Base-by-base conservation (phyloP, 208 protist species). In the Wallacemonas sp. region DNA sequence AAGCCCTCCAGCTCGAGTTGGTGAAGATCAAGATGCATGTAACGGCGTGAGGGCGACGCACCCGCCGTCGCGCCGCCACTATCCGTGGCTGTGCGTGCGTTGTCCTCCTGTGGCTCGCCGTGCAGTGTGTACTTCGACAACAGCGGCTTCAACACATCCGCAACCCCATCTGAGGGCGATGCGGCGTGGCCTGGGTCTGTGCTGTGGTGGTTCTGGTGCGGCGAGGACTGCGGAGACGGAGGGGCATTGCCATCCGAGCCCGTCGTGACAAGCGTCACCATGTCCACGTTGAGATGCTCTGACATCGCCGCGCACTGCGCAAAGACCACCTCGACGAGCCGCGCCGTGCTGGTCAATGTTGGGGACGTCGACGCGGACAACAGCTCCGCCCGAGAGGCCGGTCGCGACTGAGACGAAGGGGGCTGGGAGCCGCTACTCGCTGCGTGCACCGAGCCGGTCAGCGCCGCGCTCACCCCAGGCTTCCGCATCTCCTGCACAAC, bases 221-320 rank as follows among this genome's bases (percentile, higher is more conserved):
- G n/a, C n/a, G n/a, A n/a, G n/a, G n/a, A n/a, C n/a, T n/a, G n/a
- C n/a, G n/a, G n/a, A n/a, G n/a, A n/a, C n/a, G n/a, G n/a, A n/a
- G n/a, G n/a, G n/a, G n/a, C n/a, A n/a, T n/a, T n/a, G n/a, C n/a
- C n/a, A n/a, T n/a, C n/a, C n/a, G n/a, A n/a, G n/a, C n/a, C n/a
- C n/a, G n/a, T n/a, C n/a, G n/a, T n/a, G n/a, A n/a, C n/a, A n/a
- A n/a, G n/a, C n/a, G 24, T 66, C 27, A 79, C 66, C 30, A 82
- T 54, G 24, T 88, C 72, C 24, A 80, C 75, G 24, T 51, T 79
- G 39, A 90, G 60, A 31, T 82, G 26, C 51, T 82, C 71, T 12
- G 83, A 85, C 19, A 93, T 88, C 6, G 86, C 86, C 1, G 83
- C 86, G 59, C 74, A 90, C 64, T 93, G 86, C 47, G 83, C 82